A percentile compares a stretch with the other conserved stretches of the same genome.
Conservation (phyloP, 805 yeast species). For the Metschnikowia proteae region DNA sequence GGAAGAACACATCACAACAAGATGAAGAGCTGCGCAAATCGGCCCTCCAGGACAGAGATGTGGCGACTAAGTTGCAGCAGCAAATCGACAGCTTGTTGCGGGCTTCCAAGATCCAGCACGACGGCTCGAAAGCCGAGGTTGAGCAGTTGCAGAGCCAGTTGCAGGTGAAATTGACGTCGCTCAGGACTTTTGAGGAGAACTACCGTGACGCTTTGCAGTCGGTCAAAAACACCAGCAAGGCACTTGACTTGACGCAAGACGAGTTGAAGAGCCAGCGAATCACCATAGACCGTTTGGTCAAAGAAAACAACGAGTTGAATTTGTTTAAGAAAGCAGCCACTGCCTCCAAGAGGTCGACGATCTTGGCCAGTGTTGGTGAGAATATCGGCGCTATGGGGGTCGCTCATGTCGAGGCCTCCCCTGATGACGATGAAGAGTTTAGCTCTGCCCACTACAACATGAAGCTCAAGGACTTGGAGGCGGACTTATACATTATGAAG, state of each 20-base stretch:
- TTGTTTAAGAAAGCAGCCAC: conserved; percentile 45
- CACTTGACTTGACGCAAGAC: conserved; percentile 67
- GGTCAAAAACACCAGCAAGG: conserved; percentile 69
- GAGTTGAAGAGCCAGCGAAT: conserved; percentile 64
- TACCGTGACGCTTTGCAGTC: conserved; percentile 70
- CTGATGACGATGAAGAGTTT: conserved; percentile 26
- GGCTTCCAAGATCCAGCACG: conserved; percentile 43
- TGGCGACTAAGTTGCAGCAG: conserved; percentile 43
- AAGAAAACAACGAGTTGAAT: conserved; percentile 68
- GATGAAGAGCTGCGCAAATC: conserved; percentile 8
- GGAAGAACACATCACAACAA: conserved; percentile 23
- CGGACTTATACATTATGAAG: conserved; percentile 72
- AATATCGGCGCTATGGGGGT: conserved; percentile 3
- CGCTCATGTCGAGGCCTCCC: conserved; percentile 3
- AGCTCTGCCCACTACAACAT: conserved; percentile 60
- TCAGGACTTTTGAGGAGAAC: conserved; percentile 52
- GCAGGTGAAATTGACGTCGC: conserved; percentile 24
- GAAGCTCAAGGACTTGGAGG: conserved; percentile 77
- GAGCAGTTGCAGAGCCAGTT: conserved; percentile 28
- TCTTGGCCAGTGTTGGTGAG: conserved; percentile 20
- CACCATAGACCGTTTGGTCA: conserved; percentile 49
- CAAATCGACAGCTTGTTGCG: conserved; percentile 55
- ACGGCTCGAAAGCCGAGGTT: conserved; percentile 34
- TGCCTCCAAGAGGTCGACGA: conserved; percentile 19
- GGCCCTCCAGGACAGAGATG: conserved; percentile 16